Evolutionary conservation across 1,139 yeast genomes (phyloP).

Genomic region (Lizanozyma gosingica): DNA sequence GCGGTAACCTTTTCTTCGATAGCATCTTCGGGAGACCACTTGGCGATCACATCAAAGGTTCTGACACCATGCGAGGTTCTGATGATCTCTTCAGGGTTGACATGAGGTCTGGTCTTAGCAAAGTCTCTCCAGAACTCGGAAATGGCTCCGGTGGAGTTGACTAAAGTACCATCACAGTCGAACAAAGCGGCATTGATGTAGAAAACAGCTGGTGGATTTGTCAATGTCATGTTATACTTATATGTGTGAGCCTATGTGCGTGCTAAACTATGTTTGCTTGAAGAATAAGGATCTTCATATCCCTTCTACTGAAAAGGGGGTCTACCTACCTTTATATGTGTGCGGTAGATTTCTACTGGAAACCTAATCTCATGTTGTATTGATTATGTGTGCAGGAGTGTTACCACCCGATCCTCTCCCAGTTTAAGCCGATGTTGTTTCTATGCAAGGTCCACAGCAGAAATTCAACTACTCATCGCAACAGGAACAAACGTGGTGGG

Average conservation of each 20-base stretch:
- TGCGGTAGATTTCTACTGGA: too few species aligned
- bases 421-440: too few species aligned
- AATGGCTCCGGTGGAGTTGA: slow-evolving; percentile 74
- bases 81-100: slow-evolving; percentile 62
- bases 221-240: slow-evolving; percentile 15
- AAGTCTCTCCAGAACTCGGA: slow-evolving; percentile 75
- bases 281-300: too few species aligned
- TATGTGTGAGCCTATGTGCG: not conserved
- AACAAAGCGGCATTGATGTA: slow-evolving; percentile 49
- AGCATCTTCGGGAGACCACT: slow-evolving; percentile 71
- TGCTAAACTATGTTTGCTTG: too few species aligned
- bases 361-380: too few species aligned
- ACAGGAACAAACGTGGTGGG: too few species aligned
- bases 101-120: slow-evolving; percentile 61
- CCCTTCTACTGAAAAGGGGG: too few species aligned
- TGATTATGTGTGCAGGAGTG: too few species aligned
- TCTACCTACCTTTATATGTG: too few species aligned
- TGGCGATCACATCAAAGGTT: slow-evolving; percentile 67
- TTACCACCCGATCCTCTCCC: too few species aligned
- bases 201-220: slow-evolving; percentile 38
- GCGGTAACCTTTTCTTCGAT: slow-evolving; percentile 55
- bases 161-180: slow-evolving; percentile 82
- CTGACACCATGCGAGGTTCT: slow-evolving; percentile 77
- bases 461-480: too few species aligned
- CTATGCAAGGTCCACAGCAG: too few species aligned